phyloP scores from a whole-genome alignment of 2,329 filamentous ascomycete genomes.

The Lachnellula occidentalis region DNA sequence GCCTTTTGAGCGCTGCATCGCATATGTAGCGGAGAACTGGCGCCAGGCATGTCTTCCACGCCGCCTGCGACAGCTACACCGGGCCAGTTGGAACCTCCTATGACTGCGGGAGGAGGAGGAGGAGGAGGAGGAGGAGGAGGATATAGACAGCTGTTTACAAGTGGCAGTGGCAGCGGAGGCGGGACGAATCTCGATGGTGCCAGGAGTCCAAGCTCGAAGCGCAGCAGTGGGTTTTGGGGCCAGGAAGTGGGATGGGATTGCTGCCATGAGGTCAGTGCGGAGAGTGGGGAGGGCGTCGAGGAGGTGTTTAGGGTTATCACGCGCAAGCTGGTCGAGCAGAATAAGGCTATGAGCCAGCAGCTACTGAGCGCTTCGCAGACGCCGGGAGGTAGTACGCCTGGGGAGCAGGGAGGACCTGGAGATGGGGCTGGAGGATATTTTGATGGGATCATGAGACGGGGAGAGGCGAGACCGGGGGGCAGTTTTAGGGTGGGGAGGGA shows the following conservation, averaged over 20 bases:
- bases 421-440: conserved; percentile 36
- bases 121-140: conserved; percentile 11
- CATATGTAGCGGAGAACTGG: conserved; percentile 90
- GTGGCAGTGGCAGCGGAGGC: conserved; percentile 6
- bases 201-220: conserved; percentile 56
- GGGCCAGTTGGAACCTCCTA: conserved; percentile 2
- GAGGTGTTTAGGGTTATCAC: conserved; percentile 92
- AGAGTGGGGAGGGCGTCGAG: conserved; percentile 91
- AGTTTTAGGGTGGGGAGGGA: conserved; percentile 59
- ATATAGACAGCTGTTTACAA: conserved; percentile 12
- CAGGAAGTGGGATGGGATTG: conserved; percentile 95
- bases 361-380: conserved; percentile 40
- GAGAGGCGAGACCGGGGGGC: conserved; percentile 42
- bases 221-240: conserved; percentile 77
- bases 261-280: conserved; percentile 93
- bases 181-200: conserved; percentile 40
- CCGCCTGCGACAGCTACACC: conserved; percentile 59
- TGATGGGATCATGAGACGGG: conserved; percentile 33
- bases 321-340: conserved; percentile 74
- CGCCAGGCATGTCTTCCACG: conserved; percentile 61
- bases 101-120: conserved; percentile 1
- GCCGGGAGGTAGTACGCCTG: conserved; percentile 35
- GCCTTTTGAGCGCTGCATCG: conserved; percentile 91
- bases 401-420: conserved; percentile 27
- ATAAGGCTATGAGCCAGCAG: conserved; percentile 49